Evolutionary conservation across 352 stramenopile genomes (phyloP), one percentile per base, ranked within the genome.

Genomic region (Phytophthora meadii): DNA sequence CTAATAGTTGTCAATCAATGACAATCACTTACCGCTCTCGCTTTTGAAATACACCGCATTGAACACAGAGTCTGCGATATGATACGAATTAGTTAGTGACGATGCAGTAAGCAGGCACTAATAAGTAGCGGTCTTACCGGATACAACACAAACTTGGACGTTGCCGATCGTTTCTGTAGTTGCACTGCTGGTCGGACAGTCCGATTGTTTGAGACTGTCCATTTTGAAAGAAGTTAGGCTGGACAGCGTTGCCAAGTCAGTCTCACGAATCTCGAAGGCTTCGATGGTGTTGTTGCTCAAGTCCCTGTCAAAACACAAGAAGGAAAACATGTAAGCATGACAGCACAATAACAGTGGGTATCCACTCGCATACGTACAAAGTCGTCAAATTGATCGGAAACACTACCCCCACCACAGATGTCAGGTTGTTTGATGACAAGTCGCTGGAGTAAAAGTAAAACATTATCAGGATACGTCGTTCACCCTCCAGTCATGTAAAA

Each of bases 221-320:
- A 76, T 74, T 39, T 67, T 69, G 24, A 81, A 66, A 15, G 49
- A 45, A 7, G 61, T 41, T 19, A 68, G 51, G 19, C 40, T 71
- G 6, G 51, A 70, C 27, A 80, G 41, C 14, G 70, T 17, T 10
- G 48, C 46, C 12, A 72, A 39, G 25, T 80, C 68, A 11, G 60
- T 66, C 41, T 69, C 52, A 9, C 56, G 61, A 34, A 80, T 39
- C 58, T 75, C 68, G 22, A 80, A 71, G 1, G 15, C 28, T n/a
- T 64, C 47, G 22, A 80, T 75, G 25, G 14, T 70, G 50, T 80
- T 80, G 57, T 74, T 69, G 40, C 72, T 76, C 14, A 80, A 39
- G 45, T 80, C 72, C 6, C 72, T 80, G 46, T 12, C 62, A 55
- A 8, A 25, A 2, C 11, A 34, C n/a, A 0, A 12, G 30, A 36